Conservation (phyloP, 495 filamentous ascomycete species). For the Penicillium cataractarum region DNA sequence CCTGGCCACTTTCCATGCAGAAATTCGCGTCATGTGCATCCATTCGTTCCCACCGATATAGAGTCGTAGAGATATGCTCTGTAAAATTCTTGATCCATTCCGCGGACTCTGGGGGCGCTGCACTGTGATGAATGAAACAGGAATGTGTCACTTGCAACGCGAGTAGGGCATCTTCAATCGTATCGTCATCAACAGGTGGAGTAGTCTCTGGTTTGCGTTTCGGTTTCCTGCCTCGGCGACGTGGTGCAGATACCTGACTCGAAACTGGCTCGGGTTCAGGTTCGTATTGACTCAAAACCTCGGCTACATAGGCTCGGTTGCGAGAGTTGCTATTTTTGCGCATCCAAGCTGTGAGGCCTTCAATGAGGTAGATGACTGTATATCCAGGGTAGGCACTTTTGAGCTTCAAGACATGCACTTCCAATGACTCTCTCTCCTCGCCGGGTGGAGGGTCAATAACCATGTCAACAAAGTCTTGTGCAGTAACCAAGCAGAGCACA, state of each 20-base stretch:
- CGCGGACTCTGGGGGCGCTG: constrained; percentile 62
- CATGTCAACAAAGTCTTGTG: constrained; percentile 70
- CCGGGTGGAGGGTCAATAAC: constrained; percentile 42
- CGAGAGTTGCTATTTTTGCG: constrained; percentile 69
- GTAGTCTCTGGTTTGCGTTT: constrained; percentile 48
- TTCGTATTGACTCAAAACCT: constrained; percentile 61
- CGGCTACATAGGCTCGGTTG: constrained; percentile 68
- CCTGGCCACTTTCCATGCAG: constrained; percentile 84
- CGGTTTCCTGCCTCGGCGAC: constrained; percentile 37
- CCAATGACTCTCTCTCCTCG: constrained; percentile 51
- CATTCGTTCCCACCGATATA: constrained; percentile 62
- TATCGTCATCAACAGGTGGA: constrained; percentile 67
- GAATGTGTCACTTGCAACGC: constrained; percentile 69
- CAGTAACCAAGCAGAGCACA: constrained; percentile 66
- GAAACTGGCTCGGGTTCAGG: constrained; percentile 18
- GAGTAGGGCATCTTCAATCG: constrained; percentile 74
- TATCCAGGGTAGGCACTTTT: constrained; percentile 55
- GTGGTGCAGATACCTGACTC: constrained; percentile 24
- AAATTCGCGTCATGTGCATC: constrained; percentile 62
- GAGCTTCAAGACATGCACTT: constrained; percentile 61
- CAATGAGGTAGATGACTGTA: constrained; percentile 74
- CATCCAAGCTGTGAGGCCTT: constrained; percentile 69
- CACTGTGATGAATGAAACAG: constrained; percentile 75
- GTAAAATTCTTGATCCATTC: constrained; percentile 81
- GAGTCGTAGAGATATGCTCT: constrained; percentile 76